A percentile compares a stretch with the other conserved stretches of the same genome.
These are phyloP conservation scores for Rhodofomes roseus DNA, from an alignment of 1,284 basidiomycete genomes.

Conservation along the genomic window DNA sequence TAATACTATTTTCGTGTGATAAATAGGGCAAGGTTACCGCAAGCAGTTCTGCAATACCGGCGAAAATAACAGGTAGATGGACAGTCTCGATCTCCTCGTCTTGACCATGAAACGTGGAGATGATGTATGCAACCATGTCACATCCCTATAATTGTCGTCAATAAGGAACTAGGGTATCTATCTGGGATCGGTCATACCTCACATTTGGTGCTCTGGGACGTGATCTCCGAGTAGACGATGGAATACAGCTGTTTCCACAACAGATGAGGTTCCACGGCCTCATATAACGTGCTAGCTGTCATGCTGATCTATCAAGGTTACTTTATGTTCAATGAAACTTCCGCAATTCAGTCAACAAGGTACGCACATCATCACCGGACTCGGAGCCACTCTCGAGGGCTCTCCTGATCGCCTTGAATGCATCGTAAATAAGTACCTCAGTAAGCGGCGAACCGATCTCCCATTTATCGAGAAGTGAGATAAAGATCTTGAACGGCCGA, in stretches of 20 bases:
- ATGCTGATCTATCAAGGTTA: constrained; percentile 56
- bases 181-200: constrained; percentile 40
- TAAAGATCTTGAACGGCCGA: constrained; percentile 92
- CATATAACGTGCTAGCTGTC: constrained; percentile 88
- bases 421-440: constrained; percentile 74
- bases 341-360: constrained; percentile 32
- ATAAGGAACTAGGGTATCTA: neutral
- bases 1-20: neutral
- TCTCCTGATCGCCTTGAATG: constrained; percentile 69
- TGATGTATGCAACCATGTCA: constrained; percentile 62
- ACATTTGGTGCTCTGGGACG: constrained; percentile 34
- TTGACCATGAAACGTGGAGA: constrained; percentile 66
- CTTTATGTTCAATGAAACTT: neutral
- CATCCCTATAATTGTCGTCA: constrained; percentile 42
- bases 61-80: constrained; percentile 77
- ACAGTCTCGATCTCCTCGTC: constrained; percentile 81
- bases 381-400: constrained; percentile 48
- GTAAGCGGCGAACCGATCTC: constrained; percentile 88
- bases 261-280: constrained; percentile 86
- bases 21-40: constrained; percentile 40
- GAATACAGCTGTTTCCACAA: constrained; percentile 79
- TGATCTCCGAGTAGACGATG: constrained; percentile 50
- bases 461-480: constrained; percentile 95
- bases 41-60: constrained; percentile 59
- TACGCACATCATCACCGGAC: constrained; percentile 61